Evolutionary conservation across 306 rosid species (phyloP), one percentile per base, ranked within the genome.

Genomic region (Vicia faba): DNA sequence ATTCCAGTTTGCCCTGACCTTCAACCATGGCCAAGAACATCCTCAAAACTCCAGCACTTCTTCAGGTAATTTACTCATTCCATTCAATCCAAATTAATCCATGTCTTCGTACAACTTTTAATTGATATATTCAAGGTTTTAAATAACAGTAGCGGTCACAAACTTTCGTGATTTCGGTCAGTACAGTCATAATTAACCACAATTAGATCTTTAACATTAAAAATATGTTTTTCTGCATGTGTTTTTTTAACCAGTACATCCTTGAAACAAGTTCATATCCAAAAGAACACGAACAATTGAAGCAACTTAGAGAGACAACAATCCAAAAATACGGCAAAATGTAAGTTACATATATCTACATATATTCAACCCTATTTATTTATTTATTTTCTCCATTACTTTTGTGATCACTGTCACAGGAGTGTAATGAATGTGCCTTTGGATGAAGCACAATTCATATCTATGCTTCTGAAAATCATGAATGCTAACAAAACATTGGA

Each of bases 401-500:
- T 33, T 33, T 33, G 38, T 33, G 1, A 33, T 0, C 38, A 51
- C 14, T 29, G 2, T 67, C 82, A 87, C 82, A 87, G 83, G 84
- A 82, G 82, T 51, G 0, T 70, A 13, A 82, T 84, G 86, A 76
- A 28, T 15, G 86, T 84, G 70, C 71, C 88, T 0, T 75, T 49
- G 8, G 88, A 87, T 70, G 88, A 87, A 75, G 86, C 84, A 1
- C 77, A 71, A 14, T 79, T 87, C 38, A 49, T 85, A 3, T 76
- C 86, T 4, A 77, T 88, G 79, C 68, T 87, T 66, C 48, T 88
- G 2, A 84, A 81, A 61, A 16, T 79, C 11, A 81, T 81, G 80
- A 88, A 88, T 11, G 88, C 91, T 0, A 78, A 81, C 51, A 88
- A 83, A 51, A 88, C 95, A 5, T 3, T 88, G 1, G 95, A 88